Conservation (phyloP, 257 asterid genomes). For the Osmanthus fragrans region DNA sequence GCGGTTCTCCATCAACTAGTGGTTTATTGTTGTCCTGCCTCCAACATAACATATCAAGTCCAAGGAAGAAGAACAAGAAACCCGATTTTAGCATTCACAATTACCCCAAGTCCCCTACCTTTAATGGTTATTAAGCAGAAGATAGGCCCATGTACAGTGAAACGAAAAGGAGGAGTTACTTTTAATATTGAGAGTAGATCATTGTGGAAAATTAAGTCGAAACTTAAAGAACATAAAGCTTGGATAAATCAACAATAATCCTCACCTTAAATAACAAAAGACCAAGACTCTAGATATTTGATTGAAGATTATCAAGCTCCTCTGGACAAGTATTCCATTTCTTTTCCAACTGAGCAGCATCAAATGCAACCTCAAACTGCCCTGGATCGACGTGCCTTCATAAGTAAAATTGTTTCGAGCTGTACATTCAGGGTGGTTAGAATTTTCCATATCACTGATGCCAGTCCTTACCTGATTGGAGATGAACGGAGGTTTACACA, state of each 20-base stretch:
- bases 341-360: slow-evolving; percentile 32
- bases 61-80: background rate
- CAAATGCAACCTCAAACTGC: slow-evolving; percentile 12
- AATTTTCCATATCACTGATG: background rate
- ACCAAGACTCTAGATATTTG: slow-evolving; percentile 50
- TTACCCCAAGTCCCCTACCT: background rate
- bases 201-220: background rate
- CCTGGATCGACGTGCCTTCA: background rate
- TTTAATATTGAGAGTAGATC: background rate
- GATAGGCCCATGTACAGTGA: background rate
- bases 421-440: background rate
- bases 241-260: background rate
- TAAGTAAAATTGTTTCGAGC: background rate
- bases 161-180: background rate
- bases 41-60: background rate
- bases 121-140: background rate
- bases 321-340: slow-evolving; percentile 50
- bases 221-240: background rate
- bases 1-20: too few relatives aligned
- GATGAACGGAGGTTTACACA: background rate
- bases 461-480: background rate
- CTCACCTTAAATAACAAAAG: slow-evolving; percentile 52
- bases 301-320: slow-evolving; percentile 22
- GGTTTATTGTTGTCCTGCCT: too few relatives aligned
- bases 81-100: background rate